Base-by-base conservation (phyloP, 2,329 filamentous ascomycete genomes). In the Ceratocystis cubensis region DNA sequence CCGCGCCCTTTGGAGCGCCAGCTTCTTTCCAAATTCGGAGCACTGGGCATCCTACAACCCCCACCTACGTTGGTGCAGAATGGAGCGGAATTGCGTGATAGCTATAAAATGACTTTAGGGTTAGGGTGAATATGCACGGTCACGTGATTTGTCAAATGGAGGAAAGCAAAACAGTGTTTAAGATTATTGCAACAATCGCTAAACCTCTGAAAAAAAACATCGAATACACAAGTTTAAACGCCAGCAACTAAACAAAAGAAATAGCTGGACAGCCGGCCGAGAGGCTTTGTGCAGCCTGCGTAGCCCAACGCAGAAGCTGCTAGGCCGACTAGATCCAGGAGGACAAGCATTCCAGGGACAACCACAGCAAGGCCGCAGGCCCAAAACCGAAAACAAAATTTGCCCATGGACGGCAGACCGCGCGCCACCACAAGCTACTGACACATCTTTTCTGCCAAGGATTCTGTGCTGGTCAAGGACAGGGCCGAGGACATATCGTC, bases 401-500 rank as follows among this genome's bases (percentile, higher is more conserved):
- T 30, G n/a, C n/a, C 20, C 59, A 62, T 4, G 48, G 48, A n/a
- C 33, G n/a, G 25, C 41, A 33, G 25, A 41, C 30, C 33, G 20
- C 10, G 30, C 59, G 22, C 13, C 37, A 37, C 37, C 22, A 28
- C 22, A 25, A 17, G 30, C 61, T 63, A 46, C 22, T 45, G 20
- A 41, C 48, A 63, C n/a, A 45, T 25, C 46, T 63, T 44, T 20
- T 65, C 53, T 6, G 28, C n/a, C 8, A 65, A 28, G 10, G 64
- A 61, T 20, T 65, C 64, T 15, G 53, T 61, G 20, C 46, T 68
- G 15, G 57, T 30, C 37, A 66, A 50, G 25, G 57, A 66, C 59
- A 68, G 37, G 25, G 63, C 64, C n/a, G 57, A 45, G 7, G 66
- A 66, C 53, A 68, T 61, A 61, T 68, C 61, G 41, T 66, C 66